Evolutionary conservation across 2,329 filamentous ascomycete genomes (phyloP).

Genomic region (Pseudogymnoascus sp.): DNA sequence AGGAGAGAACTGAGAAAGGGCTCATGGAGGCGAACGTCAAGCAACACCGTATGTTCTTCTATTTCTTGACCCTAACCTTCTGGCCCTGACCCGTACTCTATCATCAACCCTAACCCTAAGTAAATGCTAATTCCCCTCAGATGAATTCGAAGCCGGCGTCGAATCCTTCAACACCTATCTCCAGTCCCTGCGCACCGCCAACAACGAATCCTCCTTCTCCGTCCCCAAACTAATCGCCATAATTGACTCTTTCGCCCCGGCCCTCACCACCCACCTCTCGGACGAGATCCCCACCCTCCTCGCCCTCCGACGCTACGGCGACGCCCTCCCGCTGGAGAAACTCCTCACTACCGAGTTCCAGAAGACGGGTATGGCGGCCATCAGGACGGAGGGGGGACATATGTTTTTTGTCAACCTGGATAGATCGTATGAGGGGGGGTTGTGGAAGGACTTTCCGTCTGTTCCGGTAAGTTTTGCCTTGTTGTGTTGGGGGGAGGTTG

Average conservation of each 20-base stretch:
- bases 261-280: background rate
- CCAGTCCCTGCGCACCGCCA: background rate
- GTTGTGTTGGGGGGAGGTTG: background rate
- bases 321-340: constrained; percentile 4
- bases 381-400: constrained; percentile 14
- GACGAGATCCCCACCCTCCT: background rate
- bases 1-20: background rate
- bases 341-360: constrained; percentile 11
- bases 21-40: background rate
- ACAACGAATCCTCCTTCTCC: constrained; percentile 10
- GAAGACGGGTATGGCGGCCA: constrained; percentile 13
- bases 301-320: constrained; percentile 12
- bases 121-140: background rate
- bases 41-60: background rate
- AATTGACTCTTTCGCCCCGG: background rate
- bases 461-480: constrained; percentile 6
- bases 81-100: background rate
- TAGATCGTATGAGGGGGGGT: constrained; percentile 16
- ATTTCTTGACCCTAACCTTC: too few species aligned
- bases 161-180: constrained; percentile 14
- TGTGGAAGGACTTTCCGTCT: constrained; percentile 15
- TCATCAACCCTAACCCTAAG: background rate
- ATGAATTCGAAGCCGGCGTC: constrained; percentile 16
- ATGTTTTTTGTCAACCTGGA: constrained; percentile 20
- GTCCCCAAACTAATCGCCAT: constrained; percentile 10